A percentile compares a stretch with the other conserved stretches of the same genome.
Evolutionary conservation across 805 yeast species (phyloP).

Genomic region (Ogataea thermomethanolica): DNA sequence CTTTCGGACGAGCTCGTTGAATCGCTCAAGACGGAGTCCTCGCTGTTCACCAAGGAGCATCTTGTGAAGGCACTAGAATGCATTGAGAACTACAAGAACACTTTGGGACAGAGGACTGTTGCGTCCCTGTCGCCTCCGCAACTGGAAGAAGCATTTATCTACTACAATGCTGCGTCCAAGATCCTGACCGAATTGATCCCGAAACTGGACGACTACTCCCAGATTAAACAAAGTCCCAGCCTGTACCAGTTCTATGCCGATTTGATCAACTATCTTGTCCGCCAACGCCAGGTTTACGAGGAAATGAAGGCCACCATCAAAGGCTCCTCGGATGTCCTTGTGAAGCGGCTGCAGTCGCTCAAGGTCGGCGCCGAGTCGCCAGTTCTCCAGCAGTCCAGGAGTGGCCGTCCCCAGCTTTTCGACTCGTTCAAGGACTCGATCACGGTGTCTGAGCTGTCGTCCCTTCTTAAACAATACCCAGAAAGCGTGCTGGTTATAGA

Average conservation of each 20-base stretch:
- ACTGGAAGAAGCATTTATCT: slow-evolving; percentile 26
- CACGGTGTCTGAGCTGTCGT: slow-evolving; percentile 23
- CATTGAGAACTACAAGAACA: slow-evolving; percentile 22
- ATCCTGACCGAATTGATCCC: slow-evolving; percentile 28
- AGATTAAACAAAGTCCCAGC: slow-evolving; percentile 9
- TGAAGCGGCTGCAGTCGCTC: slow-evolving; percentile 22
- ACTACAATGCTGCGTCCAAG: slow-evolving; percentile 27
- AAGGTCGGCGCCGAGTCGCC: slow-evolving; percentile 11
- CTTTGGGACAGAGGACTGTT: slow-evolving; percentile 6
- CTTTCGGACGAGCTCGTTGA: slow-evolving; percentile 18
- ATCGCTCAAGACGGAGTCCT: slow-evolving; percentile 7
- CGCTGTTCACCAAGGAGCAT: slow-evolving; percentile 16
- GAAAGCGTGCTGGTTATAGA: slow-evolving; percentile 61
- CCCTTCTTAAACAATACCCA: slow-evolving; percentile 30
- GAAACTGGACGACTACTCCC: slow-evolving; percentile 14
- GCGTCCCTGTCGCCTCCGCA: slow-evolving; percentile 4
- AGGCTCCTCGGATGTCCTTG: slow-evolving; percentile 8
- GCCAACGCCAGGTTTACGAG: slow-evolving; percentile 18
- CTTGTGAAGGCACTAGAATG: slow-evolving; percentile 28
- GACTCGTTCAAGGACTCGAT: slow-evolving; percentile 9
- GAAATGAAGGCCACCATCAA: slow-evolving; percentile 7
- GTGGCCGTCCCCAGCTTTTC: neutral
- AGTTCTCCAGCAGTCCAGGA: neutral
- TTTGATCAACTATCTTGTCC: slow-evolving; percentile 17
- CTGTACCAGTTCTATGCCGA: slow-evolving; percentile 20